Evolutionary conservation across 306 rosid species (phyloP).

Genomic region (Purshia tridentata): DNA sequence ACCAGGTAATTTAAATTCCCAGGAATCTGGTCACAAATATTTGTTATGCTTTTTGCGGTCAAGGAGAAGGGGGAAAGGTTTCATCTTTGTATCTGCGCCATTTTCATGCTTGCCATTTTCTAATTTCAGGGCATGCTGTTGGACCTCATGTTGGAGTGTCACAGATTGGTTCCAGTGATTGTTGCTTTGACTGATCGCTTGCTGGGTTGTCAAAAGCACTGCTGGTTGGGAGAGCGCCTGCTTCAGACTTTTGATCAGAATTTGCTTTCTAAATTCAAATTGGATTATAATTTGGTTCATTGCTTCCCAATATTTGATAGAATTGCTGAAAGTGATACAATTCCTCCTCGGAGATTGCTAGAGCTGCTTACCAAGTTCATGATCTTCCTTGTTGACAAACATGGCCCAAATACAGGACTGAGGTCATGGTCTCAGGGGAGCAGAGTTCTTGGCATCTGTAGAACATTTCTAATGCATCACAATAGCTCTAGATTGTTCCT

Average conservation of each 20-base stretch:
- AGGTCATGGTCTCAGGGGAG: slow-evolving; percentile 97
- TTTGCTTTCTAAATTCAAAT: slow-evolving; percentile 74
- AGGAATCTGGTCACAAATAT: too few relatives aligned
- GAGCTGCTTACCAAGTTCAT: slow-evolving; percentile 75
- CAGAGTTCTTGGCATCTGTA: slow-evolving; percentile 84
- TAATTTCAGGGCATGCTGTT: slow-evolving; percentile 72
- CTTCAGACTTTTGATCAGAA: slow-evolving; percentile 88
- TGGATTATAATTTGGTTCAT: slow-evolving; percentile 70
- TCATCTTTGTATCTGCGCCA: neutral
- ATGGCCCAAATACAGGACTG: slow-evolving; percentile 71
- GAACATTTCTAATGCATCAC: slow-evolving; percentile 87
- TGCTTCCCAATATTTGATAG: slow-evolving; percentile 83
- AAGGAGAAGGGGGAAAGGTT: neutral
- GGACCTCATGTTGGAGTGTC: slow-evolving; percentile 67
- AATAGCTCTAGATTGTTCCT: slow-evolving; percentile 85
- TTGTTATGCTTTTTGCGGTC: neutral
- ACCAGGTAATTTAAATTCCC: neutral
- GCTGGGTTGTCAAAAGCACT: slow-evolving; percentile 77
- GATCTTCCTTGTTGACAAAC: slow-evolving; percentile 81
- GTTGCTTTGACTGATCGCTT: slow-evolving; percentile 80
- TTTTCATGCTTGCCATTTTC: slow-evolving; percentile 4
- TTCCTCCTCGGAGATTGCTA: slow-evolving; percentile 75
- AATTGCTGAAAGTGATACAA: slow-evolving; percentile 74
- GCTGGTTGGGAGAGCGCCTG: slow-evolving; percentile 81
- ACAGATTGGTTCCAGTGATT: slow-evolving; percentile 75